These are phyloP conservation scores for Dioszegia aurantiaca DNA, from an alignment of 768 basidiomycete species.

Conservation along the genomic window DNA sequence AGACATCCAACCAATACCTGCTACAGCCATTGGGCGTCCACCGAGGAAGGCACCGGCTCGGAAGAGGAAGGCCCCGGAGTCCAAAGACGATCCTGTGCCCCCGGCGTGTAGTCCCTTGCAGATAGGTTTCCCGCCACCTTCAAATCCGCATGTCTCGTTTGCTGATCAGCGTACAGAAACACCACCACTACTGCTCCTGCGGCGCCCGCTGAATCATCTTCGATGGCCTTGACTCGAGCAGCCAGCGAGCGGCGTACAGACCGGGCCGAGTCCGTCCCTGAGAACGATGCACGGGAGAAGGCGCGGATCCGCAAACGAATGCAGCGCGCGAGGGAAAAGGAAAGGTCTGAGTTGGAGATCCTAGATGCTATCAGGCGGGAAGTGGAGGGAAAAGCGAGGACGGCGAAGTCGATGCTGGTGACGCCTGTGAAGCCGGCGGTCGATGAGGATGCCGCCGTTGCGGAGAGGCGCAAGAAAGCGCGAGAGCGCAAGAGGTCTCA, in stretches of 20 bases:
- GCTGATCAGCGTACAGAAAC: background rate
- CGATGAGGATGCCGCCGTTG: background rate
- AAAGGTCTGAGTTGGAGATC: background rate
- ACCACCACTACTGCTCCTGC: background rate
- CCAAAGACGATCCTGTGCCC: too few species aligned
- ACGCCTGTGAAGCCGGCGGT: too few species aligned
- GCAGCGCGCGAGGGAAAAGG: conserved; percentile 2
- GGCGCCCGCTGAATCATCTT: background rate
- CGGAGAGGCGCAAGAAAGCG: background rate
- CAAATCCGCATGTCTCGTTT: background rate
- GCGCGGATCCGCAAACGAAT: background rate
- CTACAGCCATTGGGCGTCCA: too few species aligned
- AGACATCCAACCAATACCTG: too few species aligned
- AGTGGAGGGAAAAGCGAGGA: background rate
- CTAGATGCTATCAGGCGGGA: background rate
- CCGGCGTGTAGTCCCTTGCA: background rate
- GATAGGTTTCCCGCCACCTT: background rate
- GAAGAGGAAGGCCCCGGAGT: background rate
- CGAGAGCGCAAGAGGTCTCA: background rate
- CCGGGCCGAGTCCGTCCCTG: background rate
- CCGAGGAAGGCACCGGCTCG: too few species aligned
- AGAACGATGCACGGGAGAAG: background rate
- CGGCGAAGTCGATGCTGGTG: background rate
- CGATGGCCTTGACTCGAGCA: background rate
- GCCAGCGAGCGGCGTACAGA: too few species aligned